Conservation (phyloP, 2,329 filamentous ascomycete genomes). For the Zymoseptoria pseudotritici region DNA sequence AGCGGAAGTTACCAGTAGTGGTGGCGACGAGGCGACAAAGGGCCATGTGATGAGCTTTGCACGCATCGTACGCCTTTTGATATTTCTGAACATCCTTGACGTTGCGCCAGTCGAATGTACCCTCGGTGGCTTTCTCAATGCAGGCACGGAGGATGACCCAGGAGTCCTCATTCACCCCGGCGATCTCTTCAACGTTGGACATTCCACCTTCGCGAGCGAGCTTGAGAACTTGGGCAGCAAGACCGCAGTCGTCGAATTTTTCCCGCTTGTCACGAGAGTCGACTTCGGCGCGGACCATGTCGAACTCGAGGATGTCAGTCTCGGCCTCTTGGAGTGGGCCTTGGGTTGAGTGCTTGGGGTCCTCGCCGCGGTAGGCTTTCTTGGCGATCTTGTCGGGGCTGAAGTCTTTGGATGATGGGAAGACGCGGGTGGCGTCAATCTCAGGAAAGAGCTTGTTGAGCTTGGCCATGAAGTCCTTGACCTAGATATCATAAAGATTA, state of each 20-base stretch:
- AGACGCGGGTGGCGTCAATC: slow-evolving; percentile 10
- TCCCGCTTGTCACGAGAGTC: slow-evolving; percentile 3
- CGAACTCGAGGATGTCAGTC: slow-evolving; percentile 9
- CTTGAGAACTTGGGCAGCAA: slow-evolving; percentile 6
- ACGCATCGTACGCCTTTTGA: slow-evolving; percentile 8
- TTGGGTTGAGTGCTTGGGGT: not conserved
- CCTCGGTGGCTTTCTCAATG: slow-evolving; percentile 6
- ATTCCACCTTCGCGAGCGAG: slow-evolving; percentile 5
- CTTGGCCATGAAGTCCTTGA: slow-evolving; percentile 14
- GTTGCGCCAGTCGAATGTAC: slow-evolving; percentile 11
- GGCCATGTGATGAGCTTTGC: slow-evolving; percentile 13
- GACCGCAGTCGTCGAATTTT: not conserved
- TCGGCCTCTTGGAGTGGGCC: not conserved
- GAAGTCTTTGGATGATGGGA: slow-evolving; percentile 8
- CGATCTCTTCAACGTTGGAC: slow-evolving; percentile 4
- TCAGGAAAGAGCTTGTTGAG: slow-evolving; percentile 11
- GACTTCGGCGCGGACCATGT: slow-evolving; percentile 10
- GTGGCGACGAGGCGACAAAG: slow-evolving; percentile 11
- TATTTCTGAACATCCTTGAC: slow-evolving; percentile 4
- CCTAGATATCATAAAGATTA: too few relatives aligned
- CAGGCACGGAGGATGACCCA: slow-evolving; percentile 10
- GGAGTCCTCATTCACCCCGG: slow-evolving; percentile 5
- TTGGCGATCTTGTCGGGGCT: slow-evolving; percentile 4
- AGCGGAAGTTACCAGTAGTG: slow-evolving; percentile 16
- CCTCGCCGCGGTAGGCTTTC: not conserved